Evolutionary conservation across 2,329 filamentous ascomycete genomes (phyloP), one percentile per base, ranked within the genome.

Genomic region (Fusarium redolens): DNA sequence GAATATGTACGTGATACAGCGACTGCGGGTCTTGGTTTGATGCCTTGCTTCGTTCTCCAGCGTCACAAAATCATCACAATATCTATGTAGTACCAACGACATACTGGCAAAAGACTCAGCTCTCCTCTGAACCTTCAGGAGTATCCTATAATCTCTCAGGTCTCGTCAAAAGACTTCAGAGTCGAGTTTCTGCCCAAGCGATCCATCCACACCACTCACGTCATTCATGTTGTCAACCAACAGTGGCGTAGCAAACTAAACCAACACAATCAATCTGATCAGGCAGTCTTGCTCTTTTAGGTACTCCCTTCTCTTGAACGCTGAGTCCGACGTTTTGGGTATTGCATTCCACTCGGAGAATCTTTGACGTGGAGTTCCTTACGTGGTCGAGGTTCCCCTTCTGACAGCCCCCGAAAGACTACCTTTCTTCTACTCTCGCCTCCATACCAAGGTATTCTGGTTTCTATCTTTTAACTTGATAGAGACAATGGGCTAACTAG

Each of bases 1-100:
- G 17, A 52, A 30, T 20, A 66, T 67, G 54, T 44, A 45, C 11
- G 61, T 55, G 62, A 41, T 50, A 40, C 9, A 63, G 44, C 17
- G 18, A n/a, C 4, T 47, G 44, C 43, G 17, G 25, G 11, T 18
- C 18, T 30, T 14, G 9, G n/a, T 17, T 17, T 11, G 30, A 50
- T 33, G 47, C n/a, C 47, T 35, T 50, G 47, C n/a, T 7, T 50
- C 3, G 6, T 22, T 33, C 47, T 4, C 30, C 30, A 35, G 2
- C 47, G 3, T 33, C 30, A 22, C 47, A 50, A 4, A 12, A 14
- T 6, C 47, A 22, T 50, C 30, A 50, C 47, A n/a, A 31, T 6
- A 5, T 31, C 28, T 25, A 25, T 25, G 25, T 25, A 25, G 25
- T n/a, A 11, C 28, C 45, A 20, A 47, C 43, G 43, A 28, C 22